phyloP scores from a whole-genome alignment of 2,329 filamentous ascomycete species.

The Verticillium nubilum region DNA sequence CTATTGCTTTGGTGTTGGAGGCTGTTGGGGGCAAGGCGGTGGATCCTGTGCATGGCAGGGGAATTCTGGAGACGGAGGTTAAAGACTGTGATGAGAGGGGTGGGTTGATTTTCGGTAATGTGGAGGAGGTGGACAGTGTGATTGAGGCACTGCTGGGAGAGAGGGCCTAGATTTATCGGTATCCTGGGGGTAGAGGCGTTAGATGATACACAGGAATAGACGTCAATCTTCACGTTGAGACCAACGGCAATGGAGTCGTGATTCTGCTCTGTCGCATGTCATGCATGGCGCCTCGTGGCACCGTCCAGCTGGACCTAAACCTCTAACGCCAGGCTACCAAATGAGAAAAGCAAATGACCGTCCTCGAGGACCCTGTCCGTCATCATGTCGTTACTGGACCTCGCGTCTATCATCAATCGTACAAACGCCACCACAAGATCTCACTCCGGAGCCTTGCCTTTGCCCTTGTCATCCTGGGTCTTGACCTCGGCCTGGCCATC shows the following conservation, averaged over 20 bases:
- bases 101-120: constrained; percentile 44
- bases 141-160: constrained; percentile 13
- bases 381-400: neutral
- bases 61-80: constrained; percentile 33
- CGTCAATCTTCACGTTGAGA: neutral
- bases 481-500: neutral
- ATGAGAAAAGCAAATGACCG: neutral
- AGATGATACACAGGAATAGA: neutral
- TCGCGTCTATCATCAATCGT: neutral
- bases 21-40: constrained; percentile 53
- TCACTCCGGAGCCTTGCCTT: neutral
- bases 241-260: neutral
- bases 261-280: neutral
- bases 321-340: constrained; percentile 1
- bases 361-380: neutral
- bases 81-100: constrained; percentile 41
- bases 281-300: neutral
- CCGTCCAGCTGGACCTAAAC: neutral
- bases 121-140: constrained; percentile 38
- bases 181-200: neutral
- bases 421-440: neutral
- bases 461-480: neutral
- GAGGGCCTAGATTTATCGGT: neutral
- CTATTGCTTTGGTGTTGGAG: constrained; percentile 55
- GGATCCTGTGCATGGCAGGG: constrained; percentile 36